Conservation (phyloP, 2,329 filamentous ascomycete genomes). For the Penicillium sp. region DNA sequence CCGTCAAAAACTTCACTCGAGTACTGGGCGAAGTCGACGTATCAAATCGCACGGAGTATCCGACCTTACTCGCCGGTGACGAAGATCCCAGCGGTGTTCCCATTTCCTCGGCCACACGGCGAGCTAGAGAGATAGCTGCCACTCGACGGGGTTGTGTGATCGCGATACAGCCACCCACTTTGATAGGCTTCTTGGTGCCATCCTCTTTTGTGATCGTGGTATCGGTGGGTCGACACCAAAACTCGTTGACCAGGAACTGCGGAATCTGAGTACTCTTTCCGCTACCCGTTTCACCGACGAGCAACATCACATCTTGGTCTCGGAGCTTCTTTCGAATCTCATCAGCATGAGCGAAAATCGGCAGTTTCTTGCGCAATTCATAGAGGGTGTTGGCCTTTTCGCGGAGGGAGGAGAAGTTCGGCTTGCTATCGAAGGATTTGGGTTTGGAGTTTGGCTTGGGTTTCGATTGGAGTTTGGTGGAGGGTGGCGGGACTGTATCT, state of each 20-base stretch:
- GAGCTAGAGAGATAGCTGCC: constrained; percentile 87
- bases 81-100: constrained; percentile 65
- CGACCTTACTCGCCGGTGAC: constrained; percentile 69
- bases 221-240: constrained; percentile 72
- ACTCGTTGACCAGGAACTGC: constrained; percentile 79
- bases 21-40: constrained; percentile 80
- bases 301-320: constrained; percentile 73
- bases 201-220: constrained; percentile 50
- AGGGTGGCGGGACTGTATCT: not conserved
- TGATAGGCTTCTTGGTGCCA: constrained; percentile 46
- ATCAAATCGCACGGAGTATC: constrained; percentile 95
- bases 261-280: constrained; percentile 97
- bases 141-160: constrained; percentile 94
- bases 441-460: constrained; percentile 21
- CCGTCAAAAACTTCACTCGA: constrained; percentile 90
- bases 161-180: constrained; percentile 79
- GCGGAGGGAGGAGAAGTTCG: constrained; percentile 37
- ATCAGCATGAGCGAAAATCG: constrained; percentile 76
- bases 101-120: constrained; percentile 84
- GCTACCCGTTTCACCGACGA: constrained; percentile 93
- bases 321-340: constrained; percentile 69
- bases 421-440: constrained; percentile 26
- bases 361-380: constrained; percentile 67
- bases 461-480: constrained; percentile 4
- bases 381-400: constrained; percentile 55